Evolutionary conservation across 345 rosid genomes (phyloP), one percentile per base, ranked within the genome.

Genomic region (Cochlearia excelsa): DNA sequence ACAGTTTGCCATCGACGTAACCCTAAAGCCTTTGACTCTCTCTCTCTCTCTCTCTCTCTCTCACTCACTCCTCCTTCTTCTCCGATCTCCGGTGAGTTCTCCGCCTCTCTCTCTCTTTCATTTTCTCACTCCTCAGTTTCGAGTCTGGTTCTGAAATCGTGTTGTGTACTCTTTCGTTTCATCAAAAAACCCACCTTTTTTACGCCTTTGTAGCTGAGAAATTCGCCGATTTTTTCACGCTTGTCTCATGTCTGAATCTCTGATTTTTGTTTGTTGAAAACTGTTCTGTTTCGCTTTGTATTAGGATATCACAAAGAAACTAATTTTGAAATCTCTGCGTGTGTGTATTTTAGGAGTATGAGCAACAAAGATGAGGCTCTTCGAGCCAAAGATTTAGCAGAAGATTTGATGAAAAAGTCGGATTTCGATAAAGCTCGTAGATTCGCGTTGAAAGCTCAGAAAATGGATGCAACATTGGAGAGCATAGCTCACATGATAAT

Each of bases 351-450:
- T 37, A 7, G 1, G 0, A 70, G 27, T 30, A 93, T 89, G 99
- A 89, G 85, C 39, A 86, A 93, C 76, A 89, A 81, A 72, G 97
- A 87, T 56, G 99, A 89, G 86, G 99, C 99, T 64, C 46, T 86
- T 51, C 77, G 91, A 71, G 90, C 89, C 69, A 89, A 74, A 73
- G 79, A 26, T 5, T 38, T 85, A 43, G 99, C 95, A 5, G 85
- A 82, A 77, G 68, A 46, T 16, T 82, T 57, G 74, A 78, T 93
- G 97, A 75, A 63, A 48, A 79, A 62, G 30, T 66, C 72, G 66
- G 77, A 93, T 49, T 93, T 84, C 78, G 10, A 40, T 1, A 73
- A 75, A 23, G 99, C 97, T 62, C 89, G 80, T 44, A 86, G 72
- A 75, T 9, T 84, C 62, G 85, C 79, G 2, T 62, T 65, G 1